phyloP scores from a whole-genome alignment of 2,329 filamentous ascomycete genomes.

The Cladosporium sp. region DNA sequence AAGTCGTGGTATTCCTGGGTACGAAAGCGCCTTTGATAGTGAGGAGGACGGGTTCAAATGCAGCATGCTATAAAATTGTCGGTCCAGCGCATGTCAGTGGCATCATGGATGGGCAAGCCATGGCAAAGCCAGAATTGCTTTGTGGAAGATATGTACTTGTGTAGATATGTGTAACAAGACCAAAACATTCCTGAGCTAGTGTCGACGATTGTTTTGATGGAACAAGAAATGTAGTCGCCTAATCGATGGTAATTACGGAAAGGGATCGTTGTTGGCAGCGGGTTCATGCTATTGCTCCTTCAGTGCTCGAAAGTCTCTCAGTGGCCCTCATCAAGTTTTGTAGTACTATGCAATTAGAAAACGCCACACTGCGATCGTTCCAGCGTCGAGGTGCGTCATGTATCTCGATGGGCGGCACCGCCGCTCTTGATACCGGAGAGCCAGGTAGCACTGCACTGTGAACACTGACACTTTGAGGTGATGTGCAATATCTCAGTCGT shows the following conservation, averaged over 20 bases:
- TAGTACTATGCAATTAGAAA: too few relatives aligned
- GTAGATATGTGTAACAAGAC: neutral
- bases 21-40: neutral
- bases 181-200: neutral
- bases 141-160: neutral
- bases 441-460: too few relatives aligned
- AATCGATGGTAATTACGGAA: neutral
- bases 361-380: too few relatives aligned
- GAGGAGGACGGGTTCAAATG: neutral
- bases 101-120: neutral
- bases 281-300: neutral
- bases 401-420: too few relatives aligned
- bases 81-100: neutral
- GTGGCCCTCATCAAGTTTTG: too few relatives aligned
- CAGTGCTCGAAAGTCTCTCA: neutral
- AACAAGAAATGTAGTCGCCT: neutral
- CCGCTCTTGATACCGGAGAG: too few relatives aligned
- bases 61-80: neutral
- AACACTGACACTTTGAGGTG: too few relatives aligned
- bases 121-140: neutral
- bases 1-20: neutral
- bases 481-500: neutral
- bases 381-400: too few relatives aligned
- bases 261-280: neutral
- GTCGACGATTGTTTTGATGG: neutral